A percentile compares a stretch with the other conserved stretches of the same genome.
Evolutionary conservation across 1,284 basidiomycete genomes (phyloP).

Genomic region (Leccinum huronense): DNA sequence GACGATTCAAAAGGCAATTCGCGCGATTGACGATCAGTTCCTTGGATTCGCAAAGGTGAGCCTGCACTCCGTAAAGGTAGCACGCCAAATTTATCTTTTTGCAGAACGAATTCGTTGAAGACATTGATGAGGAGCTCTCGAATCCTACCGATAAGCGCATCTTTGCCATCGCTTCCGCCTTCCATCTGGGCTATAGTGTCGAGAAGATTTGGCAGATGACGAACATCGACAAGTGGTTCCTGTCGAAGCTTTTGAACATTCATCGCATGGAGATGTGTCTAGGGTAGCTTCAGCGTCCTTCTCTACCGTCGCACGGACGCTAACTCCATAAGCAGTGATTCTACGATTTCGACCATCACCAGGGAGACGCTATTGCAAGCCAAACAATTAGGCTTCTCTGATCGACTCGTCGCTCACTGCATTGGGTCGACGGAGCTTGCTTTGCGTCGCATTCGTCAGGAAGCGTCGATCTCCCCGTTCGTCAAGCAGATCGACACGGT

Average conservation of each 20-base stretch:
- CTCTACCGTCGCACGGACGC: not conserved
- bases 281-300: constrained; percentile 47
- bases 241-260: constrained; percentile 84
- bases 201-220: constrained; percentile 98
- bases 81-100: not conserved
- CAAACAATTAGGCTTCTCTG: constrained; percentile 96
- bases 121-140: constrained; percentile 83
- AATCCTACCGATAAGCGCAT: constrained; percentile 92
- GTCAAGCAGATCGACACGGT: constrained; percentile 99
- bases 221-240: constrained; percentile 98
- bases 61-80: not conserved
- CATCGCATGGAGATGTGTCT: constrained; percentile 77
- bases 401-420: constrained; percentile 82
- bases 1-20: constrained; percentile 96
- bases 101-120: constrained; percentile 80
- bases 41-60: constrained; percentile 85
- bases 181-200: constrained; percentile 87
- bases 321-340: constrained; percentile 47
- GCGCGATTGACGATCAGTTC: constrained; percentile 94
- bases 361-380: constrained; percentile 72
- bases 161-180: constrained; percentile 88
- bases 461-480: constrained; percentile 82
- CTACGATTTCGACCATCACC: constrained; percentile 69
- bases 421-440: constrained; percentile 88
- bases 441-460: constrained; percentile 83